Base-by-base conservation (phyloP, 2,329 filamentous ascomycete genomes). In the Pseudonectria foliicola region DNA sequence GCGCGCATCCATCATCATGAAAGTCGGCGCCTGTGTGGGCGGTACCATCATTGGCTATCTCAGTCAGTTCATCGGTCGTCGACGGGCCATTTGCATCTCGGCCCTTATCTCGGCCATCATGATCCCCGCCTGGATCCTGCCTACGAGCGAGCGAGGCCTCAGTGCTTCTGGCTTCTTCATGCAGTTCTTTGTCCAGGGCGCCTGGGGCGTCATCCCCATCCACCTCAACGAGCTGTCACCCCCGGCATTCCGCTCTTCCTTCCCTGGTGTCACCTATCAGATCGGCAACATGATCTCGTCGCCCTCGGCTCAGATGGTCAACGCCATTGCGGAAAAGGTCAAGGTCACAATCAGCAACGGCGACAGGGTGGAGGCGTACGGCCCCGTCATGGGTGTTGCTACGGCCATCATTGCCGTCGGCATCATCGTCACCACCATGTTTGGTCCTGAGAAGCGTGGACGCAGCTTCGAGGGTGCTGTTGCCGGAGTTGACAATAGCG, bases 1-100 rank as follows among this genome's bases (percentile, higher is more conserved):
- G 7, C 76, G 82, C n/a, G 82, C 82, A 12, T 82, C 76, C n/a
- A 88, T 89, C 46, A 60, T 89, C 39, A 87, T 86, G 79, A 88
- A 88, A 62, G 77, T 73, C 2, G 84, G 85, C 16, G 82, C 84
- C 28, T 84, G 81, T 47, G 75, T 86, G 2, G 84, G 82, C 24
- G 82, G 82, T 16, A 80, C 77, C 27, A 75, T 82, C 41, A 73
- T 85, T 39, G 85, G 85, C 14, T 89, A 88, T 56, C 49, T 78
- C 7, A 85, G 80, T 7, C 84, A 90, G 53, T 86, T 80, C 53
- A 62, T 87, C 31, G 85, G 85, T 11, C 81, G 85, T 24, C 77
- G 85, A 16, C 71, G 80, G 26, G 72, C 76, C 34, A 85, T 85
- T 54, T 70, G 84, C 37, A 57, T 63, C 28, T 67, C 78, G 1